These are phyloP conservation scores for Thielaviopsis cerberus DNA, from an alignment of 2,329 filamentous ascomycete species.

Conservation along the genomic window DNA sequence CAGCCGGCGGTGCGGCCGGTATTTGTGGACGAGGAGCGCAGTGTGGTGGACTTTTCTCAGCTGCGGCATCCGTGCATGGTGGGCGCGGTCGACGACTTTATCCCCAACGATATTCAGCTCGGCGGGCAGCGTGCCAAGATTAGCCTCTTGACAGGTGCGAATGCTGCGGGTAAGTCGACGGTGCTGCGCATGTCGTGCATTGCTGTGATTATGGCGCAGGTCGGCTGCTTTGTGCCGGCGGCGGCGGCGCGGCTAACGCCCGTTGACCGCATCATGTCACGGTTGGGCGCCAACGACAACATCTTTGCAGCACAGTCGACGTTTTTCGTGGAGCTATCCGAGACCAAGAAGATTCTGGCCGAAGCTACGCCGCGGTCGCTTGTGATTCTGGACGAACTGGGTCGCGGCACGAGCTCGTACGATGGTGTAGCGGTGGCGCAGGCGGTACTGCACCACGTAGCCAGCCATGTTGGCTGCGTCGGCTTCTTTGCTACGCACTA, in stretches of 20 bases:
- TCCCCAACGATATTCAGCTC: conserved; percentile 80
- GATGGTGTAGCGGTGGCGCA: conserved; percentile 94
- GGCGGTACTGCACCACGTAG: conserved; percentile 89
- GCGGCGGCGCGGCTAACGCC: conserved; percentile 68
- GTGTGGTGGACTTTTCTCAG: conserved; percentile 77
- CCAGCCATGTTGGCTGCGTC: conserved; percentile 77
- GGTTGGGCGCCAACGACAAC: conserved; percentile 92
- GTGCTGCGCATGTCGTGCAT: conserved; percentile 92
- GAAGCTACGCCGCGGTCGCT: conserved; percentile 87
- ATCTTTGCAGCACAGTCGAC: conserved; percentile 96
- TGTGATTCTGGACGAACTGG: conserved; percentile 91
- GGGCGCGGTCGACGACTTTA: conserved; percentile 78
- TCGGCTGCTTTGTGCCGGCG: conserved; percentile 83
- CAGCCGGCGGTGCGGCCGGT: conserved; percentile 71
- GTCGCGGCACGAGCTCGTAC: conserved; percentile 84
- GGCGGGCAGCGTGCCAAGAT: conserved; percentile 71
- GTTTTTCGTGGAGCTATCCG: conserved; percentile 92
- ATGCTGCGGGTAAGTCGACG: conserved; percentile 93
- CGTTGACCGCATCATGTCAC: conserved; percentile 95
- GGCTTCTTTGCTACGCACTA: conserved; percentile 98
- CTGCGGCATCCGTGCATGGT: conserved; percentile 90
- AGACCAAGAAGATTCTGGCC: conserved; percentile 92
- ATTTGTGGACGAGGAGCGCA: conserved; percentile 74
- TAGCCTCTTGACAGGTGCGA: conserved; percentile 81
- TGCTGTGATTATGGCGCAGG: conserved; percentile 92